These are phyloP conservation scores for Emergomyces pasteurianus DNA, from an alignment of 2,329 filamentous ascomycete genomes.

Conservation along the genomic window DNA sequence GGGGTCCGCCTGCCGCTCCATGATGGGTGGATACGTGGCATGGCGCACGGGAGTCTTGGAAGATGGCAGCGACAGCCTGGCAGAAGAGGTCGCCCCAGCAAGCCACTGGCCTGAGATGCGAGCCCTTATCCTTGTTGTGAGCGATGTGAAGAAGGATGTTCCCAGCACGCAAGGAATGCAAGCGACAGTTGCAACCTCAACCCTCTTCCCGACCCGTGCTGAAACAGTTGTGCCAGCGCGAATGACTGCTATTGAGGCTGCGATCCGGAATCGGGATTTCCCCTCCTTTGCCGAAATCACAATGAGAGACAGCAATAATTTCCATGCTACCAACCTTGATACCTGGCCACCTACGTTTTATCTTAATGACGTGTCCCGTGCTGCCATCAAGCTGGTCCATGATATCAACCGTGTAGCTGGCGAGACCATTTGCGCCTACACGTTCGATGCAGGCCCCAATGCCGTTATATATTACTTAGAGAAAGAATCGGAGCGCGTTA, in stretches of 20 bases:
- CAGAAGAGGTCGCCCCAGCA: constrained; percentile 76
- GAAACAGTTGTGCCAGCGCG: constrained; percentile 64
- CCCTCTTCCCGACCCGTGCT: constrained; percentile 71
- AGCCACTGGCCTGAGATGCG: constrained; percentile 94
- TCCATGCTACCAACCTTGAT: constrained; percentile 90
- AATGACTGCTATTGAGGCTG: constrained; percentile 76
- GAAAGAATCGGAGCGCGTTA: constrained; percentile 58
- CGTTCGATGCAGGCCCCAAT: constrained; percentile 94
- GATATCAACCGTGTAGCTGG: constrained; percentile 72
- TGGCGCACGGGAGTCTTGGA: constrained; percentile 69
- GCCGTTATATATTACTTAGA: constrained; percentile 92
- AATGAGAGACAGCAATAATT: constrained; percentile 94
- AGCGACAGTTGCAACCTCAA: constrained; percentile 81
- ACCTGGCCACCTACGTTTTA: constrained; percentile 98
- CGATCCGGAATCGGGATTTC: constrained; percentile 70
- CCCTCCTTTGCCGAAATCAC: constrained; percentile 76
- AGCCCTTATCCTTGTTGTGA: constrained; percentile 80
- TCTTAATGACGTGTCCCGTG: constrained; percentile 84
- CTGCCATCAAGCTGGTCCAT: constrained; percentile 80
- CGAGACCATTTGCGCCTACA: constrained; percentile 78
- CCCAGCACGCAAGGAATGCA: constrained; percentile 93
- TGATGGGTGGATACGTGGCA: constrained; percentile 92
- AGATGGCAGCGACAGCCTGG: constrained; percentile 78
- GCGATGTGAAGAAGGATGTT: constrained; percentile 90
- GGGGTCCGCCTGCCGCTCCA: constrained; percentile 81